These are phyloP conservation scores for Penicillium argentinense DNA, from an alignment of 495 filamentous ascomycete species.

Conservation along the genomic window DNA sequence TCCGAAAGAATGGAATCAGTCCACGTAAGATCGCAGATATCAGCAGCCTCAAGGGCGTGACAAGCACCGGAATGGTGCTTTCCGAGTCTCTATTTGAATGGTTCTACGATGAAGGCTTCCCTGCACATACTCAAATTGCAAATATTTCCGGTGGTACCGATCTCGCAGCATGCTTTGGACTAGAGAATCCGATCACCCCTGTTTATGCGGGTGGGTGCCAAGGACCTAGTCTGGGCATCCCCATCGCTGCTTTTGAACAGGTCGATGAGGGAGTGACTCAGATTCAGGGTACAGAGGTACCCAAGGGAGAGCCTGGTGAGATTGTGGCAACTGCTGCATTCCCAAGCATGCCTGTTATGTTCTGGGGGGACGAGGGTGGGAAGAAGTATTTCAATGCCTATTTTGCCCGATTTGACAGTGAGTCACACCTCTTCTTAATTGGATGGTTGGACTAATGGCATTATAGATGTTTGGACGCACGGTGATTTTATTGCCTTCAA, in stretches of 20 bases:
- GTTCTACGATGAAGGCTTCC: conserved; percentile 79
- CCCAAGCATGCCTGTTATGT: conserved; percentile 69
- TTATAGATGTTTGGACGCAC: conserved; percentile 69
- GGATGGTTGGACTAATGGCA: background rate
- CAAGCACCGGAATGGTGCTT: conserved; percentile 76
- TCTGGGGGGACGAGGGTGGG: conserved; percentile 62
- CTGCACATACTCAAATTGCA: conserved; percentile 56
- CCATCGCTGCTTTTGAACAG: conserved; percentile 64
- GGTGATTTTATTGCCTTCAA: conserved; percentile 76
- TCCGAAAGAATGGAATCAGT: conserved; percentile 55
- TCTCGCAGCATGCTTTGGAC: conserved; percentile 68
- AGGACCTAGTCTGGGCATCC: conserved; percentile 61
- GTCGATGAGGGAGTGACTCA: conserved; percentile 50
- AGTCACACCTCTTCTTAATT: background rate
- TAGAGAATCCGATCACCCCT: conserved; percentile 65
- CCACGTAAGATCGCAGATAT: conserved; percentile 64
- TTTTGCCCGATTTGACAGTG: conserved; percentile 64
- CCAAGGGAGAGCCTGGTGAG: conserved; percentile 66
- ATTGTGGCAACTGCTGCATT: conserved; percentile 67
- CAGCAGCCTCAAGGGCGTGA: conserved; percentile 55
- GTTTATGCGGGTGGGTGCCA: conserved; percentile 71
- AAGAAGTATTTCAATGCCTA: conserved; percentile 67
- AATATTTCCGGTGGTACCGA: conserved; percentile 82
- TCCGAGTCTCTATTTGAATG: conserved; percentile 71
- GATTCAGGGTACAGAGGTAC: conserved; percentile 51